phyloP scores from a whole-genome alignment of 192 early-diverging fungal species.

The Coemansia sp. region DNA sequence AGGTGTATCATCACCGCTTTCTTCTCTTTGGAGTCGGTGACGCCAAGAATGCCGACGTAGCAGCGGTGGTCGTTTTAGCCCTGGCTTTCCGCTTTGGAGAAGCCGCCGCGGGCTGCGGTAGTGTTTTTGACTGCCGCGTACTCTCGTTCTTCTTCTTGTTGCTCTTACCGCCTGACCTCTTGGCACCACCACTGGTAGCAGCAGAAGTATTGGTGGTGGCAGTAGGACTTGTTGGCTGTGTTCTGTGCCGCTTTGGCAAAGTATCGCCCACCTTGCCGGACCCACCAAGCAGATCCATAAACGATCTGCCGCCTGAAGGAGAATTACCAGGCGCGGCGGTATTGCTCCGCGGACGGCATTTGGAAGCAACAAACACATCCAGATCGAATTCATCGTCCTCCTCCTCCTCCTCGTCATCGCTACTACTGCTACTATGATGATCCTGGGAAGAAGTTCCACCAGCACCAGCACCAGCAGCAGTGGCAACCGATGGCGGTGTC shows the following conservation, averaged over 20 bases:
- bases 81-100: background rate
- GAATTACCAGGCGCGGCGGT: background rate
- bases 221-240: background rate
- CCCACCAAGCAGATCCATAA: background rate
- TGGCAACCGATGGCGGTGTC: background rate
- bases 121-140: background rate
- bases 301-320: background rate
- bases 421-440: background rate
- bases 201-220: background rate
- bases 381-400: background rate
- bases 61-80: background rate
- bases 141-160: background rate
- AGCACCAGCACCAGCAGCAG: background rate
- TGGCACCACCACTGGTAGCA: no score
- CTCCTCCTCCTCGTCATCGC: background rate
- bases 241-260: background rate
- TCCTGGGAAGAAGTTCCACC: no score
- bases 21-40: background rate
- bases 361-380: background rate
- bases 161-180: no score
- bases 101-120: background rate
- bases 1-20: background rate
- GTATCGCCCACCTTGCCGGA: background rate
- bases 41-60: background rate
- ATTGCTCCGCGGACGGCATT: background rate